These are phyloP conservation scores for Pythium utonaiense DNA, from an alignment of 352 stramenopile genomes.

Conservation along the genomic window DNA sequence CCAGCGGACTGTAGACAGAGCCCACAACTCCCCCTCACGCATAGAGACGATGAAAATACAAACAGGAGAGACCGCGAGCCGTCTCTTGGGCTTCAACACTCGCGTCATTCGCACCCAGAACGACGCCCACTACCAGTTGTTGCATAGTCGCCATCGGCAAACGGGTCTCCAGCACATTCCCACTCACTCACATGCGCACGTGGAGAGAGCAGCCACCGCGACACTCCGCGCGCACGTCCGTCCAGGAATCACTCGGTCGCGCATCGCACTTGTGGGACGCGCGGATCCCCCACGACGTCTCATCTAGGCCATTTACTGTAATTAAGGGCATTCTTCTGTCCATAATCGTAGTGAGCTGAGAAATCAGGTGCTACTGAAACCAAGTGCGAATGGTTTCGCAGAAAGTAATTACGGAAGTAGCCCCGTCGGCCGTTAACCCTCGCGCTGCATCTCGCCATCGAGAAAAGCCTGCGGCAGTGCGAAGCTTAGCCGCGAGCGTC, in stretches of 20 bases:
- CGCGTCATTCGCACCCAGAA: no score
- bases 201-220: background rate
- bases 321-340: background rate
- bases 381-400: slow-evolving; percentile 11
- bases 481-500: slow-evolving; percentile 2
- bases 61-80: no score
- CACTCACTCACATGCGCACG: background rate
- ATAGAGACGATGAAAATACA: no score
- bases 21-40: no score
- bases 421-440: background rate
- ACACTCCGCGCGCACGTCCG: background rate
- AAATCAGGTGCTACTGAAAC: background rate
- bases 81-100: no score
- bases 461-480: slow-evolving; percentile 1
- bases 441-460: background rate
- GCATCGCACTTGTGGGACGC: slow-evolving; percentile 2
- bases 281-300: background rate
- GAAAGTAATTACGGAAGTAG: slow-evolving; percentile 11
- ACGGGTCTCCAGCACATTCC: background rate
- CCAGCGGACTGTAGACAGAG: slow-evolving; percentile 44
- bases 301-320: slow-evolving; percentile 3
- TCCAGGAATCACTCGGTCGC: background rate
- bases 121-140: no score
- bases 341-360: background rate
- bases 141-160: no score